Evolutionary conservation across 2,329 filamentous ascomycete genomes (phyloP), one percentile per base, ranked within the genome.

Genomic region (Didymella pinodella): DNA sequence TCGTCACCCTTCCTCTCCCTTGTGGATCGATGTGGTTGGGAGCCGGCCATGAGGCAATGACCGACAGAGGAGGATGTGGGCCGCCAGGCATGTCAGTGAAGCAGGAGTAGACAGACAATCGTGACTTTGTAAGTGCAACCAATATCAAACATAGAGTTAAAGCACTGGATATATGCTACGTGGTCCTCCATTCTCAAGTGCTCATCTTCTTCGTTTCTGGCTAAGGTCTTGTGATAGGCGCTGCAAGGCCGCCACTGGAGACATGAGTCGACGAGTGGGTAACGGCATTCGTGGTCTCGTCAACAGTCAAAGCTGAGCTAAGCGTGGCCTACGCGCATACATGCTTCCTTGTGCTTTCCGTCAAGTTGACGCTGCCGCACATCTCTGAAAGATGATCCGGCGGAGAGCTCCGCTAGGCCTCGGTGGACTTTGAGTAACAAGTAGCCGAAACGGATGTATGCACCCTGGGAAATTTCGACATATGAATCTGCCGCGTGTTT

Each of bases 201-300:
- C 44, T 20, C 44, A 47, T 47, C 44, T 32, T 32, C 16, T 47
- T 32, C 40, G n/a, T 31, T 47, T 47, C 22, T 22, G 44, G 44
- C 8, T 28, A 31, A 18, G 26, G 44, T 31, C 26, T n/a, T 31
- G 28, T 47, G 26, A 32, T 47, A 47, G 16, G 16, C 16, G 25
- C 44, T 47, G 10, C 44, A 18, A 32, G 44, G 44, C 44, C 44
- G 28, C 44, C 44, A 46, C 44, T 46, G 25, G 6, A 29, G 44
- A 31, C 44, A 29, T 46, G 44, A 47, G 26, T 47, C 44, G 44
- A 47, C 28, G 12, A 47, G 44, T 47, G 44, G 28, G 18, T 29
- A 47, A 47, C 44, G 44, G 44, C 16, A 47, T 20, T 31, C 8
- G 28, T 47, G 28, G 26, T n/a, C 28, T 32, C 6, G 28, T n/a